Evolutionary conservation across 2,329 filamentous ascomycete species (phyloP).

Genomic region (Metarhizium rileyi): DNA sequence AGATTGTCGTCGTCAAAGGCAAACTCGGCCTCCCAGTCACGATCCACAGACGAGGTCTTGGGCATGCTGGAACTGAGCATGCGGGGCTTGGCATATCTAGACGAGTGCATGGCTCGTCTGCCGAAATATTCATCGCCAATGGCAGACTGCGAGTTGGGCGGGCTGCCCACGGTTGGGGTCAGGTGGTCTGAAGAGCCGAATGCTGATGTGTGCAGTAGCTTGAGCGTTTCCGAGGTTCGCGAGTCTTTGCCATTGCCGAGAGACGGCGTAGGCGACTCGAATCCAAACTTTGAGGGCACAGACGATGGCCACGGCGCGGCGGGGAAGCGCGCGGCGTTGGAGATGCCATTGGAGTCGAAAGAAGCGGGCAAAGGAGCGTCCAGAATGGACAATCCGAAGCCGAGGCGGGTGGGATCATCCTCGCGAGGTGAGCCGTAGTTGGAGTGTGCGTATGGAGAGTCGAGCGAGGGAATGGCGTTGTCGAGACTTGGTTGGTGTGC

Average conservation of each 20-base stretch:
- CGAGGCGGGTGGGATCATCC: constrained; percentile 44
- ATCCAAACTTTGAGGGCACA: constrained; percentile 80
- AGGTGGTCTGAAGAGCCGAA: constrained; percentile 60
- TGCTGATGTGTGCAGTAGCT: constrained; percentile 55
- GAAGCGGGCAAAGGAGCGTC: constrained; percentile 90
- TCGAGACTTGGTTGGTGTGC: constrained; percentile 44
- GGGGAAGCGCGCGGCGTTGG: constrained; percentile 73
- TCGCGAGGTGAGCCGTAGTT: constrained; percentile 78
- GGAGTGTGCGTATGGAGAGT: constrained; percentile 49
- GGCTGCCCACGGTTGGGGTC: constrained; percentile 35
- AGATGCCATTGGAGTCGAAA: constrained; percentile 93
- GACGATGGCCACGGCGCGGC: constrained; percentile 81
- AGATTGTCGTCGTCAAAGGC: constrained; percentile 62
- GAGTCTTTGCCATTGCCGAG: constrained; percentile 52
- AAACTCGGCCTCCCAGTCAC: constrained; percentile 59
- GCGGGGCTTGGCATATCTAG: constrained; percentile 58
- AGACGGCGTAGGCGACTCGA: constrained; percentile 76
- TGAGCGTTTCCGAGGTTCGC: constrained; percentile 53
- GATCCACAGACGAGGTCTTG: constrained; percentile 51
- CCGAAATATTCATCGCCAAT: constrained; percentile 53
- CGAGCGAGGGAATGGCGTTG: constrained; percentile 46
- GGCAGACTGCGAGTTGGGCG: constrained; percentile 42
- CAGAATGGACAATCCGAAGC: constrained; percentile 78
- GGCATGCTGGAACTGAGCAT: constrained; percentile 60
- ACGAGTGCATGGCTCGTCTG: constrained; percentile 61